Evolutionary conservation across 176 grass and related monocot genomes (phyloP), one percentile per base, ranked within the genome.

Genomic region (Oryza punctata): DNA sequence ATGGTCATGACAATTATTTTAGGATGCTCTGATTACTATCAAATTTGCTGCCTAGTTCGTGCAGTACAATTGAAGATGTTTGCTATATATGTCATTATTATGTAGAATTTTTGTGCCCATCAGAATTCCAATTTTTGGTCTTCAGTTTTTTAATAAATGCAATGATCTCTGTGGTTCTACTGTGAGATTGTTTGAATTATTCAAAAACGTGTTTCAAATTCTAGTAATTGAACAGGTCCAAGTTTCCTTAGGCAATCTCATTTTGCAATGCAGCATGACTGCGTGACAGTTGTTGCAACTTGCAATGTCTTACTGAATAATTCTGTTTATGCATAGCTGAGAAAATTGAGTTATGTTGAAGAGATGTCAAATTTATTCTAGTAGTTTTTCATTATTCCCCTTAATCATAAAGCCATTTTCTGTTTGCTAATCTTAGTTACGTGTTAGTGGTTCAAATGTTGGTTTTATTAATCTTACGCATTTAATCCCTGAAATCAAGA

Each of bases 101-200:
- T 59, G 21, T 60, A 9, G 18, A 9, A 23, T 8, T 60, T 60
- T 60, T 60, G 54, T 60, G 61, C 15, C 15, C 16, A 23, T 21
- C 10, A 64, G n/a, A 69, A 16, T 82, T 78, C 57, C 10, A 82
- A 82, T 21, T 28, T 40, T 90, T 69, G 27, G 35, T 46, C 11
- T 24, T 78, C 24, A 15, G 73, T 77, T 80, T 52, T 45, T 32
- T 45, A 9, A n/a, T 14, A 4, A 67, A 19, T 32, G 2, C 60
- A 54, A 41, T 29, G 29, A 43, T 57, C 35, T 54, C 0, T 81
- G 43, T 27, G 9, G 45, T 33, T 0, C n/a, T 41, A 81, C 7
- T 57, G 40, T 27, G 5, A 47, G 11, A 33, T 65, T 77, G 16
- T 24, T 57, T 26, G 24, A 60, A 77, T 45, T 78, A 7, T 72